phyloP scores from a whole-genome alignment of 202 grass and related monocot species.

The Dendrocalamus latiflorus region DNA sequence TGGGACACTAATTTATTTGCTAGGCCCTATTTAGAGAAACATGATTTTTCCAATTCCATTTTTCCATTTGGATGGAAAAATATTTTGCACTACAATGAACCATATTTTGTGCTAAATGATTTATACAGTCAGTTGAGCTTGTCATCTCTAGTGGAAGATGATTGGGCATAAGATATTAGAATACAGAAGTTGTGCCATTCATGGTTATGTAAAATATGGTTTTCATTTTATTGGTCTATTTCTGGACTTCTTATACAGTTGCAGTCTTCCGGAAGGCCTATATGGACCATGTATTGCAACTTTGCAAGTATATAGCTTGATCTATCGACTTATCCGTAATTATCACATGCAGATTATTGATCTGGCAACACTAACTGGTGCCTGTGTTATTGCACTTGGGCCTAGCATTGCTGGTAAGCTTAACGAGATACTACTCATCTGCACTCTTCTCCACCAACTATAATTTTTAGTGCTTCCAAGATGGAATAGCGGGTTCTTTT shows the following conservation, averaged over 20 bases:
- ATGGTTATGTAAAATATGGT: not conserved
- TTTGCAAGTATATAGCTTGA: not conserved
- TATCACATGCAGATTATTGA: conserved; percentile 70
- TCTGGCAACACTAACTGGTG: conserved; percentile 88
- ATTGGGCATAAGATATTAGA: not conserved
- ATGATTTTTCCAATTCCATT: not conserved
- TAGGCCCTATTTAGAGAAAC: not conserved
- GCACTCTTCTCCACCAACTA: not conserved
- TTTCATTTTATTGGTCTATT: not conserved
- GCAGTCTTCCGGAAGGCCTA: not conserved
- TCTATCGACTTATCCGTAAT: not conserved
- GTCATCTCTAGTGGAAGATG: not conserved
- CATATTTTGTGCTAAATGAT: not conserved
- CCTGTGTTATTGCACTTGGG: conserved; percentile 75
- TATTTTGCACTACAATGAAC: not conserved
- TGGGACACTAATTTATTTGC: not conserved
- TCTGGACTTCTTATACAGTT: not conserved
- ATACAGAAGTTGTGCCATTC: not conserved
- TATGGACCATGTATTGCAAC: not conserved
- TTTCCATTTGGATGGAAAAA: not conserved
- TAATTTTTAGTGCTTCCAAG: not conserved
- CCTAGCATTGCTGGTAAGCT: conserved; percentile 76
- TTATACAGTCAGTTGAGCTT: not conserved
- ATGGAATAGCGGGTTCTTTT: not conserved
- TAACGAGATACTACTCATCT: not conserved